phyloP scores from a whole-genome alignment of 2,329 filamentous ascomycete species.

The Mycosphaerella sp. region DNA sequence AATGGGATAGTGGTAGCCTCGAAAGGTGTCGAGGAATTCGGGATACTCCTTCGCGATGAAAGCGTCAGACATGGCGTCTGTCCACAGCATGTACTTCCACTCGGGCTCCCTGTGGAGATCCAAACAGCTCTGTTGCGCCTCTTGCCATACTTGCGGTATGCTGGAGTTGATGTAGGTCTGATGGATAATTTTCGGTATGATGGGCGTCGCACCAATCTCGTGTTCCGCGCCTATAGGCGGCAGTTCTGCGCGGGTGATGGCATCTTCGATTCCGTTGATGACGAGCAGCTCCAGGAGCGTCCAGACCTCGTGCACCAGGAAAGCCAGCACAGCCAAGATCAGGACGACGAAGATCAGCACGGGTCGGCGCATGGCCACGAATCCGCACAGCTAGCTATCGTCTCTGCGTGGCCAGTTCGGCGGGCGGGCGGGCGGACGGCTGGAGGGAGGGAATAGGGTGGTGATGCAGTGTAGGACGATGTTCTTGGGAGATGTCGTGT shows the following conservation, averaged over 20 bases:
- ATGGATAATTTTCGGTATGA: constrained; percentile 72
- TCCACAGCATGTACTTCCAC: constrained; percentile 80
- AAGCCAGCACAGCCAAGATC: constrained; percentile 57
- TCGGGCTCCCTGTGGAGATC: constrained; percentile 51
- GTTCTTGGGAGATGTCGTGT: too few relatives aligned
- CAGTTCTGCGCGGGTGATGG: constrained; percentile 60
- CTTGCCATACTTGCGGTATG: constrained; percentile 60
- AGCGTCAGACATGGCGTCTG: constrained; percentile 59
- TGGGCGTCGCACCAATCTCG: constrained; percentile 39
- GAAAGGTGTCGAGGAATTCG: constrained; percentile 64
- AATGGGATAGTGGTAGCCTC: constrained; percentile 66
- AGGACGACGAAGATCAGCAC: constrained; percentile 58
- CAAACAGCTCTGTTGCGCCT: constrained; percentile 59
- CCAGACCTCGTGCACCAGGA: constrained; percentile 61
- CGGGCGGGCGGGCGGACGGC: neutral
- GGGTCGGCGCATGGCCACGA: constrained; percentile 51
- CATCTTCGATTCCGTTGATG: constrained; percentile 60
- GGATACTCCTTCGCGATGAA: constrained; percentile 69
- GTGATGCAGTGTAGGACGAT: too few relatives aligned
- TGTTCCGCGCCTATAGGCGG: constrained; percentile 56
- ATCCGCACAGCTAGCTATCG: constrained; percentile 10
- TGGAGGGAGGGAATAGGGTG: too few relatives aligned
- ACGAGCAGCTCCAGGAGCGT: constrained; percentile 64
- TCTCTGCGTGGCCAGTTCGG: neutral
- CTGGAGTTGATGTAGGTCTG: constrained; percentile 68